A percentile compares a stretch with the other conserved stretches of the same genome.
phyloP scores from a whole-genome alignment of 2,329 filamentous ascomycete genomes.

The Cercospora brassicicola region DNA sequence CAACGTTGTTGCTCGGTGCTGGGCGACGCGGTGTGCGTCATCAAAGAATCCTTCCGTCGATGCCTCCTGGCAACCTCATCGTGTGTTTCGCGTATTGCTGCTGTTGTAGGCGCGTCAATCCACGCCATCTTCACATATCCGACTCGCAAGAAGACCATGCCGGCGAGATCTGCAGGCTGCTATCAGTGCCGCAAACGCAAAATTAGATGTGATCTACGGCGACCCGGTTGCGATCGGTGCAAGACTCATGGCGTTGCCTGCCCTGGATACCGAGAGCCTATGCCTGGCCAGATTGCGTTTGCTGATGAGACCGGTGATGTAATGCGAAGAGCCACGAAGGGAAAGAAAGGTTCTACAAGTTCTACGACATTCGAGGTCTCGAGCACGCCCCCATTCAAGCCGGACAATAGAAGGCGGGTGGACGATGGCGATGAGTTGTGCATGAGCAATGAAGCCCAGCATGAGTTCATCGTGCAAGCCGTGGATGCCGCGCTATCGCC shows the following conservation, averaged over 20 bases:
- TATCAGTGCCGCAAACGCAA: conserved; percentile 37
- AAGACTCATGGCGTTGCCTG: conserved; percentile 36
- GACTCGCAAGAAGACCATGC: conserved; percentile 26
- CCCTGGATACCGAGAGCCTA: conserved; percentile 34
- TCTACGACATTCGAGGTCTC: not conserved
- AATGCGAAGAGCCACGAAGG: conserved; percentile 21
- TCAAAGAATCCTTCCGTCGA: conserved; percentile 5
- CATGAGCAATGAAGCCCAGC: not conserved
- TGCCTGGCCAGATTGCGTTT: conserved; percentile 32
- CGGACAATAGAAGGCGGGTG: no score
- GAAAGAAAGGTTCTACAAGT: conserved; percentile 1
- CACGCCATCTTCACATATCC: not conserved
- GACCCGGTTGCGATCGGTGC: conserved; percentile 36
- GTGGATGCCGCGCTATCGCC: not conserved
- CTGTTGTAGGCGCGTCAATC: not conserved
- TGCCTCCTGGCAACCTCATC: not conserved
- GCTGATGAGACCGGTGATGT: conserved; percentile 32
- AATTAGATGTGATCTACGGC: conserved; percentile 37
- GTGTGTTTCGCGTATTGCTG: not conserved
- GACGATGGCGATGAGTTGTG: no score
- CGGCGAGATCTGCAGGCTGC: conserved; percentile 36
- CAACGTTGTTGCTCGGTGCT: not conserved
- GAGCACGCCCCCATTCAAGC: no score
- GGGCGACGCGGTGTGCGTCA: conserved; percentile 4
- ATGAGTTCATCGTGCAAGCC: not conserved